These are phyloP conservation scores for Leptomonas pyrrhocoris DNA, from an alignment of 208 protist species.

Conservation along the genomic window DNA sequence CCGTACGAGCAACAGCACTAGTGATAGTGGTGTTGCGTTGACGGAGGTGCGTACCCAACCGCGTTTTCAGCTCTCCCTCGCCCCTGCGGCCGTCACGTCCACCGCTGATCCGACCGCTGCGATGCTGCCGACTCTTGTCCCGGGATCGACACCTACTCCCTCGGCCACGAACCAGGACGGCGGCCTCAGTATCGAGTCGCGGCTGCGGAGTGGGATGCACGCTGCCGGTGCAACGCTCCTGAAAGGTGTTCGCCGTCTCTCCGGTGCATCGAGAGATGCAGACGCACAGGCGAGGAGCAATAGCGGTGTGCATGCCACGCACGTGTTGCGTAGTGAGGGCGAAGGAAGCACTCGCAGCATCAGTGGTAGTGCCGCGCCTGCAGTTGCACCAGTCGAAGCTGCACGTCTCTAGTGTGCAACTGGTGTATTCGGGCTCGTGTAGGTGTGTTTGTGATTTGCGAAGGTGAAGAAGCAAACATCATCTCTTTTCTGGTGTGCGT, in stretches of 20 bases:
- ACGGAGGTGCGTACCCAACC: background rate
- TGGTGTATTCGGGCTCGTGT: background rate
- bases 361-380: background rate
- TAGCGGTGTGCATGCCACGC: slow-evolving; percentile 18
- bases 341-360: background rate
- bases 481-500: no score
- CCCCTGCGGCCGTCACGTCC: slow-evolving; percentile 4
- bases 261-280: slow-evolving; percentile 1
- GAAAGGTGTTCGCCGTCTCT: slow-evolving; percentile 11
- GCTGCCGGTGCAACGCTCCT: background rate
- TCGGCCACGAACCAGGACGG: slow-evolving; percentile 32
- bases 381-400: background rate
- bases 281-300: background rate
- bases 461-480: background rate
- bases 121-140: slow-evolving; percentile 13
- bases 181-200: slow-evolving; percentile 29
- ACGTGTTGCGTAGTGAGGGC: slow-evolving; percentile 17
- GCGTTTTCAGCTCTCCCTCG: slow-evolving; percentile 19
- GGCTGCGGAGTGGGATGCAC: slow-evolving; percentile 22
- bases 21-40: background rate
- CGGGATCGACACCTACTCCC: background rate
- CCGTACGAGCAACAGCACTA: background rate
- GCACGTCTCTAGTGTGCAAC: background rate
- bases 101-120: background rate
- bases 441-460: background rate